Evolutionary conservation across 108 stramenopile species (phyloP), one percentile per base, ranked within the genome.

Genomic region (Asterionellopsis glacialis): DNA sequence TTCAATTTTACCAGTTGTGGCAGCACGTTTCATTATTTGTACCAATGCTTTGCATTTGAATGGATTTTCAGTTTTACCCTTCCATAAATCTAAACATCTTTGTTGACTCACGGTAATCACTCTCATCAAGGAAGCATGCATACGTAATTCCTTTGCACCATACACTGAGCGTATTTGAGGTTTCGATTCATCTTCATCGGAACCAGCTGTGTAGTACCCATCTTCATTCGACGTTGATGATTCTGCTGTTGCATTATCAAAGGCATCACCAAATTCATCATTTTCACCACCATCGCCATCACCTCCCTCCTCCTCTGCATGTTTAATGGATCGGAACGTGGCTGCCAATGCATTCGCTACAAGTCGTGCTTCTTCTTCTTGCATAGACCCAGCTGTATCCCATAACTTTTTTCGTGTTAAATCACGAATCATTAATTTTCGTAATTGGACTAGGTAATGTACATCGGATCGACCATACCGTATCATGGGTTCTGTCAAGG

Each of bases 381-480:
- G 45, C 13, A 23, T 21, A 5, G 11, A 48, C 10, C 22, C 28
- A 7, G 43, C 45, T 18, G 40, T 58, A 39, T 55, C 63, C 12
- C 66, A 61, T 47, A 82, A 54, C 54, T 79, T 69, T 21, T 59
- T 15, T 50, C 61, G 63, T 1, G 69, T 59, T 51, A 93, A 74
- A 65, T 94, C 87, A 57, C 87, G 79, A n/a, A 83, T 81, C 79
- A 94, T 75, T 1, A 90, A 72, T 67, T 62, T 76, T 24, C 87
- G 72, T 54, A 94, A 50, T 24, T 56, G 53, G 50, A 92, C 51
- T 14, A 96, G 65, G 61, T 81, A 93, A 22, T 85, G 83, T 16
- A 92, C 85, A 64, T 96, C 95, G 50, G 72, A 83, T 55, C 88
- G 61, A 21, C 84, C 92, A 73, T 96, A 96, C 22, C 76, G 72